Conservation (phyloP, 345 rosid genomes). For the Barbarea vulgaris region DNA sequence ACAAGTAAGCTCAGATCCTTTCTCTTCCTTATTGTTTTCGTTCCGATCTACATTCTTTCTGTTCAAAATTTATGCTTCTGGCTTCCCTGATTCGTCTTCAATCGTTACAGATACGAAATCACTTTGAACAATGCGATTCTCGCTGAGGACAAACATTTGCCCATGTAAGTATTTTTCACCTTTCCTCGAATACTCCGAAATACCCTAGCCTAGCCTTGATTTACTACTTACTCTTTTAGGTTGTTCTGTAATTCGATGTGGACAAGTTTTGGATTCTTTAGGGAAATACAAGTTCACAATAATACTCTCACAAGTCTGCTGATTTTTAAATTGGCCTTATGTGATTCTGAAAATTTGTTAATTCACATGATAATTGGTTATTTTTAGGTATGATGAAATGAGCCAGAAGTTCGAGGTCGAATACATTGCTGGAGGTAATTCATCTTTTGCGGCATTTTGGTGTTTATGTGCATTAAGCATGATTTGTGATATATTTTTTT, state of each 20-base stretch:
- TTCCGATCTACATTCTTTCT: not conserved
- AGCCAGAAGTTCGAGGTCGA: slow-evolving; percentile 36
- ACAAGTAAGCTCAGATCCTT: slow-evolving; percentile 49
- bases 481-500: slow-evolving; percentile 6
- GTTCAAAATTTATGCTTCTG: not conserved
- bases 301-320: not conserved
- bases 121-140: slow-evolving; percentile 90
- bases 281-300: not conserved
- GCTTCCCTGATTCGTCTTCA: not conserved
- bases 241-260: not conserved
- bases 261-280: not conserved
- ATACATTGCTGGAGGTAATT: slow-evolving; percentile 49
- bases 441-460: not conserved
- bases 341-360: not conserved
- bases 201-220: too few relatives aligned
- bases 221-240: slow-evolving; percentile 16
- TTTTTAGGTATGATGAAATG: slow-evolving; percentile 46
- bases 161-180: slow-evolving; percentile 62
- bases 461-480: not conserved
- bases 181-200: not conserved
- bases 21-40: not conserved
- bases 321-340: not conserved
- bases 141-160: slow-evolving; percentile 90
- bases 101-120: slow-evolving; percentile 67
- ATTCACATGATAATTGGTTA: not conserved